Evolutionary conservation across 1,284 basidiomycete species (phyloP).

Genomic region (Ceratobasidium sp.): DNA sequence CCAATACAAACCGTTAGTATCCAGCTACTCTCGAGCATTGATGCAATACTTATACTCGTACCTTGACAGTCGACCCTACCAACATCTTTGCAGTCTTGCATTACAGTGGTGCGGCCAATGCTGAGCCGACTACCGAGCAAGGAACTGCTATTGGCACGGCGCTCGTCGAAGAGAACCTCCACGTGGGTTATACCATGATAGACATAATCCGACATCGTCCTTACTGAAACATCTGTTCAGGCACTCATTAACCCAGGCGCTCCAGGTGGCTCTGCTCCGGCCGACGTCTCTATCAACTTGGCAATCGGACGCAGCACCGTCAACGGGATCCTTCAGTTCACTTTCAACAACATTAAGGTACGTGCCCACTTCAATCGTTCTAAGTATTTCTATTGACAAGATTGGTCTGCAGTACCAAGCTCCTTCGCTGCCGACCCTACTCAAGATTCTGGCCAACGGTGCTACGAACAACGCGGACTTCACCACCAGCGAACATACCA

Average conservation of each 20-base stretch:
- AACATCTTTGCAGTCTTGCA: conserved; percentile 41
- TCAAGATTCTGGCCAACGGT: conserved; percentile 43
- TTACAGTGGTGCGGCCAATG: conserved; percentile 23
- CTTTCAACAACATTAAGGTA: conserved; percentile 42
- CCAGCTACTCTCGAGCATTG: not conserved
- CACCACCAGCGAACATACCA: conserved; percentile 23
- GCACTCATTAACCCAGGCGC: conserved; percentile 35
- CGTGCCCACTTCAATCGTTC: not conserved
- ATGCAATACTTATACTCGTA: not conserved
- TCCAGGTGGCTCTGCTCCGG: conserved; percentile 37
- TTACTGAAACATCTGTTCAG: not conserved
- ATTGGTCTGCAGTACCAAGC: conserved; percentile 14
- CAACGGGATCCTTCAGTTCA: conserved; percentile 29
- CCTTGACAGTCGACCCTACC: conserved; percentile 27
- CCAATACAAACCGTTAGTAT: conserved; percentile 34
- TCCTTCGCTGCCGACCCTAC: conserved; percentile 16
- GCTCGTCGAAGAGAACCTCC: conserved; percentile 33
- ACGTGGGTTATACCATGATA: conserved; percentile 1
- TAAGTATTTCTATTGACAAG: not conserved
- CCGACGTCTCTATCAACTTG: conserved; percentile 30
- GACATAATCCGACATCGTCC: not conserved
- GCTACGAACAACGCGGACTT: conserved; percentile 43
- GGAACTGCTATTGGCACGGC: conserved; percentile 26
- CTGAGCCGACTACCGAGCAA: conserved; percentile 39
- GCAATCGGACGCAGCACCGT: conserved; percentile 35